A percentile compares a stretch with the other conserved stretches of the same genome.
phyloP scores from a whole-genome alignment of 1,284 basidiomycete genomes.

The Leccinum ponderosum region DNA sequence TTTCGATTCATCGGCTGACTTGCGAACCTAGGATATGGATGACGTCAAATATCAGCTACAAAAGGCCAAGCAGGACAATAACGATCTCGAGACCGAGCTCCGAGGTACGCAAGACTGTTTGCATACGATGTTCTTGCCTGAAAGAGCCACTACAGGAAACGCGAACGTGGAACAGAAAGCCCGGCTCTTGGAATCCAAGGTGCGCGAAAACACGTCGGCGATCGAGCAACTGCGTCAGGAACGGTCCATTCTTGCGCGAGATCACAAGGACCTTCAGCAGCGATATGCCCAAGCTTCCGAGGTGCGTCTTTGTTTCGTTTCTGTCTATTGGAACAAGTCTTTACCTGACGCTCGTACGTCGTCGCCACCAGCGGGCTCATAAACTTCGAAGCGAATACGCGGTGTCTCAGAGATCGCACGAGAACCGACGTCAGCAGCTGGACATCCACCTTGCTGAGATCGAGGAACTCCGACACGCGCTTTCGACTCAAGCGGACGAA shows the following conservation, averaged over 20 bases:
- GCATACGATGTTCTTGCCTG: slow-evolving; percentile 9
- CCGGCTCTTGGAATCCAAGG: slow-evolving; percentile 58
- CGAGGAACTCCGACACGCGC: slow-evolving; percentile 64
- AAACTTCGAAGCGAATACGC: slow-evolving; percentile 61
- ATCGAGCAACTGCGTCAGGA: slow-evolving; percentile 76
- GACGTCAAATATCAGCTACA: slow-evolving; percentile 69
- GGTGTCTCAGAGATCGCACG: slow-evolving; percentile 64
- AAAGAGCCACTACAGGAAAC: slow-evolving; percentile 42
- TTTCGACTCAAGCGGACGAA: slow-evolving; percentile 63
- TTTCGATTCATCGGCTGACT: slow-evolving; percentile 14
- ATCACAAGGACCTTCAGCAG: slow-evolving; percentile 70
- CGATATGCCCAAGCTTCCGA: slow-evolving; percentile 65
- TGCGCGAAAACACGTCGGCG: slow-evolving; percentile 62
- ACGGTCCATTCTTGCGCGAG: slow-evolving; percentile 60
- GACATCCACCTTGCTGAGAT: slow-evolving; percentile 71
- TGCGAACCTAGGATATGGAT: slow-evolving; percentile 62
- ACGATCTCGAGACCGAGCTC: slow-evolving; percentile 66
- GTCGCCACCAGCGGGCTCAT: slow-evolving; percentile 52
- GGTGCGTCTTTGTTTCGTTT: slow-evolving; percentile 39
- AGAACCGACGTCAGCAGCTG: slow-evolving; percentile 68
- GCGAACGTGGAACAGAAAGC: slow-evolving; percentile 68
- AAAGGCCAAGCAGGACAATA: slow-evolving; percentile 65
- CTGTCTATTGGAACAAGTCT: background rate
- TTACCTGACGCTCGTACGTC: slow-evolving; percentile 1
- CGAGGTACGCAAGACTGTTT: slow-evolving; percentile 43